These are phyloP conservation scores for Aspergillus arachidicola DNA, from an alignment of 2,329 filamentous ascomycete species.

Conservation along the genomic window DNA sequence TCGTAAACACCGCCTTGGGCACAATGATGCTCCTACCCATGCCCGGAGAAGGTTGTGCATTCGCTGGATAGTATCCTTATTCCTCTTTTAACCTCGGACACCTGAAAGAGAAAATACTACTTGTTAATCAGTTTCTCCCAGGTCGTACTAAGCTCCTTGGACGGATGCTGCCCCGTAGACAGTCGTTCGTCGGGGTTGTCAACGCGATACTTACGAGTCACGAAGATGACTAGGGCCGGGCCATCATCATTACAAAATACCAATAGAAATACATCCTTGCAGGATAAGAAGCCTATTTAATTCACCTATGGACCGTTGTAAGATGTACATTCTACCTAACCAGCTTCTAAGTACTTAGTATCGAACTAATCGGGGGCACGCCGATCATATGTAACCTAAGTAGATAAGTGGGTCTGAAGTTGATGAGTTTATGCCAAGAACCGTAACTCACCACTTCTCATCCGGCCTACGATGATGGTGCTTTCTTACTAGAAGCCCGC, in stretches of 20 bases:
- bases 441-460: not conserved
- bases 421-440: not conserved
- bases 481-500: not conserved
- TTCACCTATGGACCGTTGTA: not conserved
- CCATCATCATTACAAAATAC: not conserved
- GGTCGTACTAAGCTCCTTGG: not conserved
- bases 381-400: not conserved
- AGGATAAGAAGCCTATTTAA: not conserved
- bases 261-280: not conserved
- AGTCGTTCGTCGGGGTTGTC: not conserved
- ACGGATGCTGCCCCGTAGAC: not conserved
- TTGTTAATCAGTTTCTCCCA: not conserved
- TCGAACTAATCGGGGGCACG: not conserved
- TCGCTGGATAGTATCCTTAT: not conserved
- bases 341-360: not conserved
- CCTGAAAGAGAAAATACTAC: not conserved
- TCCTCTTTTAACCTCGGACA: not conserved
- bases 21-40: not conserved
- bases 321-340: not conserved
- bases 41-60: not conserved
- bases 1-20: not conserved
- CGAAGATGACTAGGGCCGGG: not conserved
- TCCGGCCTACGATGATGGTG: not conserved
- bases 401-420: not conserved
- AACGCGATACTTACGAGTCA: not conserved